A percentile compares a stretch with the other conserved stretches of the same genome.
Evolutionary conservation across 2,329 filamentous ascomycete genomes (phyloP).

Genomic region (Scytalidium sp.): DNA sequence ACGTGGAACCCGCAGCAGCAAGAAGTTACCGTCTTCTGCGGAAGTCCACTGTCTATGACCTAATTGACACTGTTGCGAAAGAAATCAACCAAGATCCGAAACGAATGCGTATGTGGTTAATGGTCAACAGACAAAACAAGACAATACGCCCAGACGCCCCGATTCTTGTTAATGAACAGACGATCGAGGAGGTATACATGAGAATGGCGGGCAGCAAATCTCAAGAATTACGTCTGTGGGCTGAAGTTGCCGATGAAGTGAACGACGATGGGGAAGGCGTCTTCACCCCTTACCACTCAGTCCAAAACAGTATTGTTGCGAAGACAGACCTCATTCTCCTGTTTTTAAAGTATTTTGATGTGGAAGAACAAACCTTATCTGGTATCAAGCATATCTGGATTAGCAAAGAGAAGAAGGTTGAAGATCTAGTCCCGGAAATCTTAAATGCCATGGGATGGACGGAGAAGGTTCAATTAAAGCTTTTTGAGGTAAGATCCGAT

Average conservation of each 20-base stretch:
- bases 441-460: slow-evolving; percentile 84
- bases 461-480: slow-evolving; percentile 57
- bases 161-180: slow-evolving; percentile 73
- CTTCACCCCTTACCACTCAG: slow-evolving; percentile 65
- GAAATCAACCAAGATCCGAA: slow-evolving; percentile 67
- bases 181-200: slow-evolving; percentile 69
- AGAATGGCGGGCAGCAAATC: slow-evolving; percentile 67
- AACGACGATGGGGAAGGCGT: slow-evolving; percentile 64
- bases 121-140: slow-evolving; percentile 99
- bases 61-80: slow-evolving; percentile 66
- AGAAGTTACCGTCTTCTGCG: slow-evolving; percentile 71
- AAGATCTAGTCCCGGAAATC: slow-evolving; percentile 77
- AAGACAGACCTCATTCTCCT: slow-evolving; percentile 71
- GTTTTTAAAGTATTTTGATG: slow-evolving; percentile 91
- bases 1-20: slow-evolving; percentile 63
- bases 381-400: slow-evolving; percentile 87
- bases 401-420: slow-evolving; percentile 80
- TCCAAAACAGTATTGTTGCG: slow-evolving; percentile 52
- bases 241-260: slow-evolving; percentile 71
- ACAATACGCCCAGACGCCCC: slow-evolving; percentile 89
- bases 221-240: slow-evolving; percentile 74
- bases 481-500: slow-evolving; percentile 66
- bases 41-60: slow-evolving; percentile 72
- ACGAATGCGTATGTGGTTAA: slow-evolving; percentile 82
- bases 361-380: slow-evolving; percentile 67